Conservation (phyloP, 345 rosid species). For the Microcos paniculata region DNA sequence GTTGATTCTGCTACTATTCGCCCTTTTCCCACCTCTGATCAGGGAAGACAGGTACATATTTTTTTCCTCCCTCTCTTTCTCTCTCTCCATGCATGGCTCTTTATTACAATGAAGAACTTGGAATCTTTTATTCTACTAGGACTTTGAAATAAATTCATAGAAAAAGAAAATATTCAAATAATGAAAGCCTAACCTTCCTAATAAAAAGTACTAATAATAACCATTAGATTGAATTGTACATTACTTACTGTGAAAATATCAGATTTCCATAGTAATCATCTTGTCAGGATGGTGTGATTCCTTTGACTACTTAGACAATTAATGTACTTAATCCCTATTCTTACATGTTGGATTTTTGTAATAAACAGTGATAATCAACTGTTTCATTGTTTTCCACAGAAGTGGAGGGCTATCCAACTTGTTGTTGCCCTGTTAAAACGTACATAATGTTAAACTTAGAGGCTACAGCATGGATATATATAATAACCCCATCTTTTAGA, state of each 20-base stretch:
- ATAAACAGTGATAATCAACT: background rate
- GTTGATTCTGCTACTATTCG: constrained; percentile 84
- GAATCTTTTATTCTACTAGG: background rate
- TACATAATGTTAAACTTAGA: background rate
- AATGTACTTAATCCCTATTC: background rate
- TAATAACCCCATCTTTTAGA: background rate
- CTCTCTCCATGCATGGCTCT: background rate
- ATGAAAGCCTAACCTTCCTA: background rate
- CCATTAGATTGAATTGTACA: background rate
- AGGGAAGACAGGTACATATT: constrained; percentile 37
- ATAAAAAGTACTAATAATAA: background rate
- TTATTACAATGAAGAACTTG: background rate
- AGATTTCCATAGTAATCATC: background rate
- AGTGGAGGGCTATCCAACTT: background rate
- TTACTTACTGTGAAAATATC: background rate
- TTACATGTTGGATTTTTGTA: background rate
- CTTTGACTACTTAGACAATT: background rate
- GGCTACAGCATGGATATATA: no score
- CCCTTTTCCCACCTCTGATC: constrained; percentile 61
- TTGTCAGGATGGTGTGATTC: background rate
- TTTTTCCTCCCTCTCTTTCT: no score
- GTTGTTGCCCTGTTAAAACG: background rate
- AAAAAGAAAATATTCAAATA: background rate
- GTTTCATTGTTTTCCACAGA: background rate
- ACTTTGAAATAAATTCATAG: background rate